Evolutionary conservation across 768 basidiomycete species (phyloP), one percentile per base, ranked within the genome.

Genomic region (Strobilomyces echinocephalus): DNA sequence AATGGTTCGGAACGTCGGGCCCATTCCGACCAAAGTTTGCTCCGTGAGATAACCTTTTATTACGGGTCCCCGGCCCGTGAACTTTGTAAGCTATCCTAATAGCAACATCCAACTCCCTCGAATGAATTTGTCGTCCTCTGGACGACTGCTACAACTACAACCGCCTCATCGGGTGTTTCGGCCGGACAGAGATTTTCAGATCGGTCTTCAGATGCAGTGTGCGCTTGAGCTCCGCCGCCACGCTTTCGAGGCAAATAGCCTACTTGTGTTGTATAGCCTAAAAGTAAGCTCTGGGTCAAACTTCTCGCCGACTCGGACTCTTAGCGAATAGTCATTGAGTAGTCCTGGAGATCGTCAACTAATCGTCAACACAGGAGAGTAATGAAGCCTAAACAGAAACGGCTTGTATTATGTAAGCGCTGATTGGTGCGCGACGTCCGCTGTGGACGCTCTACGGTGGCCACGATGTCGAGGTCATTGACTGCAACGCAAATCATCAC

Each of bases 401-500:
- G 24, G 34, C 3, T 33, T 14, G 9, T 8, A 45, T 57, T 58
- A 58, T 18, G 14, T 54, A 54, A 54, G 18, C 1, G 1, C 0
- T 11, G 1, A 5, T 26, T 7, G n/a, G 18, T 14, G 7, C 67
- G 70, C 62, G 57, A 31, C n/a, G n/a, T n/a, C 8, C 41, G 9
- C 48, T 39, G 31, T 33, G 46, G 18, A 16, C 26, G n/a, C 34
- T 49, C 47, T 44, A 57, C 59, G 61, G 58, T 54, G 54, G 26
- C 61, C 59, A 67, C 69, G 52, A 90, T 90, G 88, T 88, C 88
- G 63, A 67, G 83, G 57, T 66, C 67, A 14, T 70, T 89, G 58
- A 90, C 88, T n/a, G 76, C 90, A 28, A 78, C 87, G 3, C 84
- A 93, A 69, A 74, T 93, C 50, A 85, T 93, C 61, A 75, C 69